Evolutionary conservation across 768 basidiomycete species (phyloP).

Genomic region (Lactarius tabidus): DNA sequence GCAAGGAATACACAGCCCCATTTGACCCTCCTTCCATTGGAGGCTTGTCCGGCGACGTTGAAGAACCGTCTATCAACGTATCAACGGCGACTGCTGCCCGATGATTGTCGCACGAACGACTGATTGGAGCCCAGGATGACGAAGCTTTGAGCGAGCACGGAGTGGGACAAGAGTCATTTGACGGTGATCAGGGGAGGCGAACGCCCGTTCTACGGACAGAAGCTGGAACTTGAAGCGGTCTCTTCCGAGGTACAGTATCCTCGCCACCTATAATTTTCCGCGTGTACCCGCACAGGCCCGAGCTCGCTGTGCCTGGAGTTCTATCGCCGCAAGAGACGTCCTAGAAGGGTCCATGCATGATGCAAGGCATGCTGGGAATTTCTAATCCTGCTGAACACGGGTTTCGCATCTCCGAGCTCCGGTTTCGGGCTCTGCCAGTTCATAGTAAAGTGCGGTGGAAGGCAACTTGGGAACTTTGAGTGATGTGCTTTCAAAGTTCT

Average conservation of each 20-base stretch:
- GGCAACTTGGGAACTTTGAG: too few relatives aligned
- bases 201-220: background rate
- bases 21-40: background rate
- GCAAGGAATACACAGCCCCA: background rate
- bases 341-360: background rate
- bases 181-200: background rate
- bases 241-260: too few relatives aligned
- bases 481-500: background rate
- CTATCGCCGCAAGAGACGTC: background rate
- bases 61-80: background rate
- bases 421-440: background rate
- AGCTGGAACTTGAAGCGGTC: background rate
- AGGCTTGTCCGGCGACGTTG: background rate
- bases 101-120: background rate
- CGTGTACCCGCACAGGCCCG: background rate
- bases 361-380: background rate
- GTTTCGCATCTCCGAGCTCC: background rate
- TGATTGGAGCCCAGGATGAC: background rate
- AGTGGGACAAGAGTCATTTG: background rate
- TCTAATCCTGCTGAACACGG: background rate
- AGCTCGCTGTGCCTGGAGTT: background rate
- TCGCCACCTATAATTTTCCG: background rate
- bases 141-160: background rate
- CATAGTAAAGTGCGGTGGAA: background rate
- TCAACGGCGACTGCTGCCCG: background rate